Percentiles rank a stretch among this genome's conserved stretches.
These are phyloP conservation scores for Heracleum sosnowskyi DNA, from an alignment of 129 eudicot species.

Conservation along the genomic window DNA sequence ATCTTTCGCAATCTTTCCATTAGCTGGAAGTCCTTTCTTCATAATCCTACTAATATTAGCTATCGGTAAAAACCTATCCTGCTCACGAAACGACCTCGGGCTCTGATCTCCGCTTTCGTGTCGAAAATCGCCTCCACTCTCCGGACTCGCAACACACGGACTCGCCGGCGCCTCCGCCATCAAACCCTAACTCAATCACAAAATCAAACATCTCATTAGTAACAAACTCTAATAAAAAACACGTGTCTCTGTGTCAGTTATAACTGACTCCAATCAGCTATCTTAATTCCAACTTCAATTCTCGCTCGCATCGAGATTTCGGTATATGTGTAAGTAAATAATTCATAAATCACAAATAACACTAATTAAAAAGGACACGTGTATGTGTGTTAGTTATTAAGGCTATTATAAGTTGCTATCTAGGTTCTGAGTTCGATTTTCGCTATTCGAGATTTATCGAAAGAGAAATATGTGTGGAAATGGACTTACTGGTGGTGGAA, in stretches of 20 bases:
- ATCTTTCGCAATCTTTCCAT: slow-evolving; percentile 78
- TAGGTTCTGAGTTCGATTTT: too few species aligned
- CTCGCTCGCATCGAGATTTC: too few species aligned
- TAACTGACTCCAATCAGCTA: too few species aligned
- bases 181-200: slow-evolving; percentile 16
- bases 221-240: not conserved
- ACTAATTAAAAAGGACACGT: too few species aligned
- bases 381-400: too few species aligned
- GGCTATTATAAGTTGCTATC: too few species aligned
- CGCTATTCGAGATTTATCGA: too few species aligned
- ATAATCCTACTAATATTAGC: slow-evolving; percentile 82
- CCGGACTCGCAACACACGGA: slow-evolving; percentile 21
- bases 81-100: slow-evolving; percentile 76
- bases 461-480: too few species aligned
- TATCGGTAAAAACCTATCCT: slow-evolving; percentile 74
- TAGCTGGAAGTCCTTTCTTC: slow-evolving; percentile 78
- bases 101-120: slow-evolving; percentile 69
- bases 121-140: slow-evolving; percentile 39
- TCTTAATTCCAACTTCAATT: too few species aligned
- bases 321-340: not conserved
- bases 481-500: slow-evolving; percentile 25
- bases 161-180: slow-evolving; percentile 77
- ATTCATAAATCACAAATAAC: too few species aligned
- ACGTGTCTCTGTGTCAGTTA: too few species aligned
- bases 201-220: not conserved